A percentile compares a stretch with the other conserved stretches of the same genome.
These are phyloP conservation scores for Beta lomatogona DNA, from an alignment of 179 eudicot species.

Conservation along the genomic window DNA sequence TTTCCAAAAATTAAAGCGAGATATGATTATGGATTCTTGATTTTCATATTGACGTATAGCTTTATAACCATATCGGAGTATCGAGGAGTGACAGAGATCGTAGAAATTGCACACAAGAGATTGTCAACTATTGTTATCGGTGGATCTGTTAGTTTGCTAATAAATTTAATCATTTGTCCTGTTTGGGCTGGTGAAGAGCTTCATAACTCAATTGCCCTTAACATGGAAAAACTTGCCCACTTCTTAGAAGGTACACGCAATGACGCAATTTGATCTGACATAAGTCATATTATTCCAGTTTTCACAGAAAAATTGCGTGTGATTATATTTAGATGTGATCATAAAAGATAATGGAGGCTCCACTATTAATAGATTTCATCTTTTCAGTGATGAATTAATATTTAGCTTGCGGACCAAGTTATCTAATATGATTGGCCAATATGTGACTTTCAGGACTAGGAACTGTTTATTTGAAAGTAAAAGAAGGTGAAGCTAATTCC, in stretches of 20 bases:
- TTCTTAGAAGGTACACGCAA: conserved; percentile 51
- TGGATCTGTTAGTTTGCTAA: conserved; percentile 42
- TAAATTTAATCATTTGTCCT: conserved; percentile 41
- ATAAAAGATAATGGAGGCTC: too few relatives aligned
- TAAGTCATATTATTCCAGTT: neutral
- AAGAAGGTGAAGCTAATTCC: conserved; percentile 17
- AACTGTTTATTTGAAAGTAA: conserved; percentile 32
- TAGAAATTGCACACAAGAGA: conserved; percentile 52
- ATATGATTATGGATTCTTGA: conserved; percentile 58
- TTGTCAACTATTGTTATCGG: conserved; percentile 54
- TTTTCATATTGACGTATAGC: conserved; percentile 58
- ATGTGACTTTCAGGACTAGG: conserved; percentile 39
- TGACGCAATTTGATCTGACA: neutral
- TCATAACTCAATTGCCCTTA: conserved; percentile 40
- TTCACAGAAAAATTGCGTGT: neutral
- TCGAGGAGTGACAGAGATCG: conserved; percentile 34
- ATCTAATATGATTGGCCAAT: neutral
- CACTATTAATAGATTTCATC: too few relatives aligned
- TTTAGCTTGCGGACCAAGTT: neutral
- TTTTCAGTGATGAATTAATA: neutral
- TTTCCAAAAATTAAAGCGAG: conserved; percentile 51
- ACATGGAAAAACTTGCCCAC: conserved; percentile 54
- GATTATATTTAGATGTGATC: neutral
- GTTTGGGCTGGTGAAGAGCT: conserved; percentile 72
- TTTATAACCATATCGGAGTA: conserved; percentile 55